These are phyloP conservation scores for Fusarium duplospermum DNA, from an alignment of 2,329 filamentous ascomycete species.

Conservation along the genomic window DNA sequence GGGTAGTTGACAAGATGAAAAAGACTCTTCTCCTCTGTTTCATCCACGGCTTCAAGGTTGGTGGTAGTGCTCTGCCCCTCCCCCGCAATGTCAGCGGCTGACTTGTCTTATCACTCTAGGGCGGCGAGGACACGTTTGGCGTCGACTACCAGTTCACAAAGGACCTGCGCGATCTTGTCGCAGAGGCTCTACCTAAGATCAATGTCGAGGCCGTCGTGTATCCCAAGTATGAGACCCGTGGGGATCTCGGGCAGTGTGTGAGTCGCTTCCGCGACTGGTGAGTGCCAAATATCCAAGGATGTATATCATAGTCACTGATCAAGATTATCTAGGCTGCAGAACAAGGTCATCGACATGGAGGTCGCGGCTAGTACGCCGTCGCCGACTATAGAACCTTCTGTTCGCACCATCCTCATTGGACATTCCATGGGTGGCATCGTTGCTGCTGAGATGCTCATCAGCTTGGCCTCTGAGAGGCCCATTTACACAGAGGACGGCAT, in stretches of 20 bases:
- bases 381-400: conserved; percentile 87
- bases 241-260: conserved; percentile 78
- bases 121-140: conserved; percentile 82
- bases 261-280: conserved; percentile 80
- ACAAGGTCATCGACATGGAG: conserved; percentile 95
- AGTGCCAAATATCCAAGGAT: conserved; percentile 28
- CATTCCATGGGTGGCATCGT: conserved; percentile 97
- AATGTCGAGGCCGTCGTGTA: conserved; percentile 78
- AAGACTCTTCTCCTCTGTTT: conserved; percentile 86
- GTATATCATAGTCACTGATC: neutral
- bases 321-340: conserved; percentile 73
- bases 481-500: conserved; percentile 61
- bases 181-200: conserved; percentile 74
- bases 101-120: conserved; percentile 57
- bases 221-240: conserved; percentile 84
- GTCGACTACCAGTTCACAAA: conserved; percentile 74
- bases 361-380: conserved; percentile 83
- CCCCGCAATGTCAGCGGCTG: conserved; percentile 20
- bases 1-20: conserved; percentile 57
- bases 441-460: conserved; percentile 86
- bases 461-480: conserved; percentile 69
- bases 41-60: conserved; percentile 88
- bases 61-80: conserved; percentile 14
- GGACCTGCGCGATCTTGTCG: conserved; percentile 74
- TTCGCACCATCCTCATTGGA: conserved; percentile 83